Evolutionary conservation across 1,284 basidiomycete species (phyloP), one percentile per base, ranked within the genome.

Genomic region (Pholiota adiposa): DNA sequence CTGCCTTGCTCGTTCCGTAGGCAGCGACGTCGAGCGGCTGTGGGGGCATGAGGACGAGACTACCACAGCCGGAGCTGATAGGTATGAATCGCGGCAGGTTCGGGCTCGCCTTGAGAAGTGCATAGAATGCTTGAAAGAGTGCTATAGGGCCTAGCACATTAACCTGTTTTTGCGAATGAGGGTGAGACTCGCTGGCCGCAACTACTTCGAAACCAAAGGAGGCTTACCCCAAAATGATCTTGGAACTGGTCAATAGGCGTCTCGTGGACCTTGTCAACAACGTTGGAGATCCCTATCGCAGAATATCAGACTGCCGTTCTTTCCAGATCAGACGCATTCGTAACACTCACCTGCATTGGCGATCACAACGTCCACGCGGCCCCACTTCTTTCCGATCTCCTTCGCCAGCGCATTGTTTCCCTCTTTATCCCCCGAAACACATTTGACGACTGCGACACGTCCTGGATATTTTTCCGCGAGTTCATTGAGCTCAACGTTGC

Each of bases 301-400:
- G n/a, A 4, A 31, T 11, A n/a, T 11, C 5, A 21, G 16, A n/a
- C n/a, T n/a, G n/a, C n/a, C n/a, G n/a, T n/a, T n/a, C n/a, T n/a
- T n/a, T n/a, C n/a, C n/a, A n/a, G n/a, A n/a, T n/a, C n/a, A n/a
- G n/a, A n/a, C n/a, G n/a, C n/a, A n/a, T n/a, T n/a, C n/a, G n/a
- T n/a, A n/a, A n/a, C n/a, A n/a, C n/a, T 11, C 16, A 52, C 60
- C 60, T 40, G 60, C 60, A 19, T 62, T 62, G 1, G 60, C 51
- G 31, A 59, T 29, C 11, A 62, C 48, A 1, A 48, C 51, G 23
- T 62, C 60, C 3, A 62, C 23, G 4, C 53, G 8, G 6, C 60
- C 56, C 21, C 57, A 46, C 3, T 40, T 34, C 31, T 21, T 9
- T 4, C 43, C 31, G 21, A 62, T 56, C 9, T 40, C 16, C 16